Percentiles rank a stretch among this genome's conserved stretches.
phyloP scores from a whole-genome alignment of 495 filamentous ascomycete species.

The Chaetomium fimeti region DNA sequence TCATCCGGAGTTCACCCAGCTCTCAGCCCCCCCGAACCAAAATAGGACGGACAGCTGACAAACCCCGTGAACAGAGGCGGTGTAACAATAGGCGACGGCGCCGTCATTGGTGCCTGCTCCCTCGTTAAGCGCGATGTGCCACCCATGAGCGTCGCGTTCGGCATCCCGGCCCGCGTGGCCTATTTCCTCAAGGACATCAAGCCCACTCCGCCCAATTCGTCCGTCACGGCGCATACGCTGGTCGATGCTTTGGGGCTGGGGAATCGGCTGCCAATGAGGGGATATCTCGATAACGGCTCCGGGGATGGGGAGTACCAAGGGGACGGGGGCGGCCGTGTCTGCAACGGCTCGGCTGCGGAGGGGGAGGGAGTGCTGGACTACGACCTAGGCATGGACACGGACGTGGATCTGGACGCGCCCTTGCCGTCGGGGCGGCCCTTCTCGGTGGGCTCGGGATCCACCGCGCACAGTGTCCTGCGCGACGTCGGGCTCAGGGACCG shows the following conservation, averaged over 20 bases:
- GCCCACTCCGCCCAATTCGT: background rate
- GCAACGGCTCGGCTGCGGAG: background rate
- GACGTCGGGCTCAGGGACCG: background rate
- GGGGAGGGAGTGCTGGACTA: background rate
- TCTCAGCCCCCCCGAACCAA: background rate
- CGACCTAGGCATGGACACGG: background rate
- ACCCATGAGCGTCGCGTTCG: constrained; percentile 28
- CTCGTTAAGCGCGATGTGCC: constrained; percentile 36
- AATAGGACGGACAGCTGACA: background rate
- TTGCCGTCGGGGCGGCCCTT: background rate
- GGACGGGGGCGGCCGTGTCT: background rate
- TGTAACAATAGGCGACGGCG: constrained; percentile 36
- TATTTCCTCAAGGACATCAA: constrained; percentile 10
- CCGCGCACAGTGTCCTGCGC: background rate
- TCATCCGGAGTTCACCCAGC: too few species aligned
- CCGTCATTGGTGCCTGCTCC: constrained; percentile 38
- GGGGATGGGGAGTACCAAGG: background rate
- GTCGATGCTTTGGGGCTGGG: constrained; percentile 21
- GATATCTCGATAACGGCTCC: background rate
- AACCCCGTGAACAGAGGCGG: constrained; percentile 27
- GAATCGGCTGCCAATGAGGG: constrained; percentile 6
- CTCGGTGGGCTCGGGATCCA: constrained; percentile 1
- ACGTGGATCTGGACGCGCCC: background rate
- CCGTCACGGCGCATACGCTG: constrained; percentile 17
- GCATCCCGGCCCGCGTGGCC: constrained; percentile 31